phyloP scores from a whole-genome alignment of 495 filamentous ascomycete genomes.

The Massariosphaeria phaeospora region DNA sequence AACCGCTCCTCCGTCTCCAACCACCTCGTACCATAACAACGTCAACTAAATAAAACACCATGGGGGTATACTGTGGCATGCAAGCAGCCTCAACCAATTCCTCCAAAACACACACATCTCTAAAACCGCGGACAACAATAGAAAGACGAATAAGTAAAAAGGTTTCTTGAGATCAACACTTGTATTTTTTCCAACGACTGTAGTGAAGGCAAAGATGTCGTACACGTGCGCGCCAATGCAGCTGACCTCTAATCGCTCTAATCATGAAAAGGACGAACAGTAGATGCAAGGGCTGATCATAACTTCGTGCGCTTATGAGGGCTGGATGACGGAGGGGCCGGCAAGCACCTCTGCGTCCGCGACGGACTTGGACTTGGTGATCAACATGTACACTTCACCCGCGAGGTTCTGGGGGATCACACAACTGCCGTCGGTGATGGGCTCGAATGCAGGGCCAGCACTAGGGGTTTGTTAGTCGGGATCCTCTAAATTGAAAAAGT shows the following conservation, averaged over 20 bases:
- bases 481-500: not conserved
- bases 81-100: no score
- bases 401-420: slow-evolving; percentile 27
- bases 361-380: slow-evolving; percentile 28
- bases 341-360: slow-evolving; percentile 30
- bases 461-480: slow-evolving; percentile 16
- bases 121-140: not conserved
- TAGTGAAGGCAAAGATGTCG: slow-evolving; percentile 22
- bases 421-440: slow-evolving; percentile 22
- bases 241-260: slow-evolving; percentile 18
- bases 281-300: slow-evolving; percentile 2
- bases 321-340: slow-evolving; percentile 29
- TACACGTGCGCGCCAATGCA: not conserved
- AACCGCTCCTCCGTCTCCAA: no score
- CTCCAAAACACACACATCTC: not conserved
- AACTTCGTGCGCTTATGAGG: slow-evolving; percentile 16
- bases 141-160: slow-evolving; percentile 5
- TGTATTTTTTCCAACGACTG: slow-evolving; percentile 34
- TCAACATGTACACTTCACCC: slow-evolving; percentile 34
- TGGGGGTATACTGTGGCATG: no score
- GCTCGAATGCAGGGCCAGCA: slow-evolving; percentile 21
- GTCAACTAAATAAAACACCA: no score
- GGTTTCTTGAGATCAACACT: slow-evolving; percentile 29
- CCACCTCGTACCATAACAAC: no score
- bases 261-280: slow-evolving; percentile 6